Percentiles rank a stretch among this genome's conserved stretches.
Evolutionary conservation across 495 filamentous ascomycete genomes (phyloP).

Genomic region (Trichoderma virens): DNA sequence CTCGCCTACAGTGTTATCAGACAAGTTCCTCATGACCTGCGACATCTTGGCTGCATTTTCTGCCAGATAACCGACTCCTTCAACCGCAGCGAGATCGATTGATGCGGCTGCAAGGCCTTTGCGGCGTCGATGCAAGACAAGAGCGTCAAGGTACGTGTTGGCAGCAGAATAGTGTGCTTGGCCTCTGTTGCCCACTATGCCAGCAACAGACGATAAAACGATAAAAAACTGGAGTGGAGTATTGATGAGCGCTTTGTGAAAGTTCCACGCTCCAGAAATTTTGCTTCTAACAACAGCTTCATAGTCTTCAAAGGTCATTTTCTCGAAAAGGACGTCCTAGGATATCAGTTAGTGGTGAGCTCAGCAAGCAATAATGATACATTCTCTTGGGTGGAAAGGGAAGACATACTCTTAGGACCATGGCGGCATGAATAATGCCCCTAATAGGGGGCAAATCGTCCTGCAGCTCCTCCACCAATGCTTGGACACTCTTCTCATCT

Average conservation of each 20-base stretch:
- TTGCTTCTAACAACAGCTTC: slow-evolving; percentile 33
- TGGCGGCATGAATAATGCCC: slow-evolving; percentile 43
- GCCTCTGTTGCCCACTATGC: slow-evolving; percentile 37
- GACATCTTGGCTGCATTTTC: slow-evolving; percentile 24
- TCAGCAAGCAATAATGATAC: neutral
- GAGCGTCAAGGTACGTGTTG: slow-evolving; percentile 40
- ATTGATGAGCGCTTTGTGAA: slow-evolving; percentile 29
- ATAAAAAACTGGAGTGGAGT: slow-evolving; percentile 47
- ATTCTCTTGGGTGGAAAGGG: neutral
- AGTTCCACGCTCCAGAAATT: slow-evolving; percentile 42
- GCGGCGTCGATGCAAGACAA: slow-evolving; percentile 30
- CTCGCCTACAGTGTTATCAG: slow-evolving; percentile 28
- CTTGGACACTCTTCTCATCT: slow-evolving; percentile 27
- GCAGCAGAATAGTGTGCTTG: slow-evolving; percentile 51
- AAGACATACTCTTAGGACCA: slow-evolving; percentile 46
- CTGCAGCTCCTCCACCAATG: slow-evolving; percentile 29
- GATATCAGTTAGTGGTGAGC: slow-evolving; percentile 18
- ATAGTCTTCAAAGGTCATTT: slow-evolving; percentile 38
- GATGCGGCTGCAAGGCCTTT: slow-evolving; percentile 28
- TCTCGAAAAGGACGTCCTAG: slow-evolving; percentile 47
- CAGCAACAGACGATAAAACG: slow-evolving; percentile 43
- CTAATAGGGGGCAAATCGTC: slow-evolving; percentile 34
- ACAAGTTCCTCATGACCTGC: slow-evolving; percentile 27
- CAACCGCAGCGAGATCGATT: slow-evolving; percentile 44
- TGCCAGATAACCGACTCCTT: slow-evolving; percentile 33